phyloP scores from a whole-genome alignment of 805 yeast species.

The Saccharomycopsis malanga region DNA sequence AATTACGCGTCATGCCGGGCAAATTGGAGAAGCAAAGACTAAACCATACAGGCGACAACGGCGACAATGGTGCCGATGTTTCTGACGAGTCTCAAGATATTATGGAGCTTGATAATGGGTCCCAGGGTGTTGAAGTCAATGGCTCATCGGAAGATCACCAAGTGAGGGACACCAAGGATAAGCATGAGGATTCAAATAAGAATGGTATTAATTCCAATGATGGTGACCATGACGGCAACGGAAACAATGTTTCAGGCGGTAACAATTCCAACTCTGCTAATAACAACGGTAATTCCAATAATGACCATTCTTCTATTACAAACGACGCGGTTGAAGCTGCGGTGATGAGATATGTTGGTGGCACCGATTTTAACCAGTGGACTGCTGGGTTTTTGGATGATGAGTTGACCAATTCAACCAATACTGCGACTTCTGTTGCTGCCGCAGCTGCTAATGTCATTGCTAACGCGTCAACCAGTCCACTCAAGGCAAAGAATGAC shows the following conservation, averaged over 20 bases:
- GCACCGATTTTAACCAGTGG: slow-evolving; percentile 42
- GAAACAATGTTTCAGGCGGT: not conserved
- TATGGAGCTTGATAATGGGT: not conserved
- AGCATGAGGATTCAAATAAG: not conserved
- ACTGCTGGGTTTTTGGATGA: slow-evolving; percentile 42
- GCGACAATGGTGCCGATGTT: not conserved
- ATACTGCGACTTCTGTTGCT: slow-evolving; percentile 8
- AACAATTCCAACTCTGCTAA: not conserved
- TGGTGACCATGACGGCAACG: not conserved
- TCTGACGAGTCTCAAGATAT: not conserved
- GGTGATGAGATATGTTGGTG: slow-evolving; percentile 66
- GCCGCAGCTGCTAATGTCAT: not conserved
- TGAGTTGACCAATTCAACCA: slow-evolving; percentile 24
- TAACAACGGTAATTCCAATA: not conserved
- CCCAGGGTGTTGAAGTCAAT: not conserved
- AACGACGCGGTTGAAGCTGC: slow-evolving; percentile 64
- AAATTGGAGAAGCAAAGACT: not conserved
- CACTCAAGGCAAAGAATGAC: not conserved
- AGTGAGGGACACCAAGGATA: not conserved
- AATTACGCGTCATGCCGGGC: not conserved
- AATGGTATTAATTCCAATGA: not conserved
- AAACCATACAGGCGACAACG: not conserved
- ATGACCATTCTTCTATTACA: slow-evolving; percentile 10
- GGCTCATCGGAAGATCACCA: not conserved
- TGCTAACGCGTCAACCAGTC: slow-evolving; percentile 4